phyloP scores from a whole-genome alignment of 2,329 filamentous ascomycete genomes.

The Aureobasidium uvarum region DNA sequence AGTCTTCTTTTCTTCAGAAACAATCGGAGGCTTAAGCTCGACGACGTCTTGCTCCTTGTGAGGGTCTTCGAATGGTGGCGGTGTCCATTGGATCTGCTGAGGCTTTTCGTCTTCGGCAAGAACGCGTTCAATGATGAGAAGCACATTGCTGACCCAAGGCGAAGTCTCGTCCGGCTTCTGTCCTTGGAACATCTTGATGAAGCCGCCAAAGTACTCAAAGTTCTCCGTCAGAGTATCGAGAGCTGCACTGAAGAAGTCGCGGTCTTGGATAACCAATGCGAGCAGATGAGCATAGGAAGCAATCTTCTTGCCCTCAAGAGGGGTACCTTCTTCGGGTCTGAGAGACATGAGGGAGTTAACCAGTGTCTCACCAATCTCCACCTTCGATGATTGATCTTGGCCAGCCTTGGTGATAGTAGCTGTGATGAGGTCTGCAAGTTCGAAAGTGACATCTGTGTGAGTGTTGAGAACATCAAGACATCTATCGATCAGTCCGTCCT shows the following conservation, averaged over 20 bases:
- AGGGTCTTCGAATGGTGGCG: conserved; percentile 46
- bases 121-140: conserved; percentile 85
- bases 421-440: conserved; percentile 81
- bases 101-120: conserved; percentile 88
- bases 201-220: conserved; percentile 71
- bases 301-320: conserved; percentile 64
- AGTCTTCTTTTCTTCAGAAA: conserved; percentile 65
- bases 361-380: conserved; percentile 78
- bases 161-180: conserved; percentile 74
- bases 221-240: conserved; percentile 72
- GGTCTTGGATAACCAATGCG: conserved; percentile 81
- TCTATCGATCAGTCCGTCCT: conserved; percentile 78
- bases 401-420: conserved; percentile 62
- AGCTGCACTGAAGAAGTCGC: conserved; percentile 73
- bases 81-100: conserved; percentile 65
- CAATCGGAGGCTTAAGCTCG: conserved; percentile 58
- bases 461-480: conserved; percentile 86
- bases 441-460: conserved; percentile 85
- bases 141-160: conserved; percentile 86
- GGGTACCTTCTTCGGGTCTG: conserved; percentile 50
- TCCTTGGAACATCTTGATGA: conserved; percentile 69
- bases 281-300: conserved; percentile 90
- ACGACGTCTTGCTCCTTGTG: conserved; percentile 52
- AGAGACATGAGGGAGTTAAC: conserved; percentile 76
- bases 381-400: conserved; percentile 59